phyloP scores from a whole-genome alignment of 1,139 yeast genomes.

The Candida tetrigidarum region DNA sequence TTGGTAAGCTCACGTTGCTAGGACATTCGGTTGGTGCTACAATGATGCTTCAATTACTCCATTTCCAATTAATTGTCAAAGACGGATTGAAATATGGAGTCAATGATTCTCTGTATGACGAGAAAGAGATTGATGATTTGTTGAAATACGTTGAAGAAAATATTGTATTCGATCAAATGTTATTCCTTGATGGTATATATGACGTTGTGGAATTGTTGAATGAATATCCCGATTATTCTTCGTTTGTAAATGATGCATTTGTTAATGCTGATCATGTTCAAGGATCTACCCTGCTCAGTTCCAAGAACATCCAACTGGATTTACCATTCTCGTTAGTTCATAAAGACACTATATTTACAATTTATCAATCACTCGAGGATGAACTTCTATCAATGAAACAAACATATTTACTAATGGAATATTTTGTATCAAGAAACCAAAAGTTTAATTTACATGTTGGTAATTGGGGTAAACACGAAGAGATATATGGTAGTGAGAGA shows the following conservation, averaged over 20 bases:
- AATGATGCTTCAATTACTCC: slow-evolving; percentile 59
- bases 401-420: slow-evolving; percentile 23
- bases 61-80: slow-evolving; percentile 24
- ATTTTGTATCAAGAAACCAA: slow-evolving; percentile 17
- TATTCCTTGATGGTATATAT: slow-evolving; percentile 46
- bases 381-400: slow-evolving; percentile 37
- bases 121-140: slow-evolving; percentile 5
- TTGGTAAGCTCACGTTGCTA: slow-evolving; percentile 33
- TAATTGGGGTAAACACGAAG: slow-evolving; percentile 39
- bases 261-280: slow-evolving; percentile 20
- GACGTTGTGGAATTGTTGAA: slow-evolving; percentile 32
- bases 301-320: neutral
- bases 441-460: slow-evolving; percentile 20
- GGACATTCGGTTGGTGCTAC: slow-evolving; percentile 92
- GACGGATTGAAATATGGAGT: slow-evolving; percentile 19
- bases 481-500: slow-evolving; percentile 25
- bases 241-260: slow-evolving; percentile 42
- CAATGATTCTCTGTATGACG: too few species aligned
- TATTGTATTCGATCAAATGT: slow-evolving; percentile 18
- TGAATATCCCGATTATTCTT: slow-evolving; percentile 39
- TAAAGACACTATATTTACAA: slow-evolving; percentile 14
- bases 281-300: slow-evolving; percentile 31
- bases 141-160: slow-evolving; percentile 4
- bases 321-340: slow-evolving; percentile 9
- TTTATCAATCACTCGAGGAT: slow-evolving; percentile 37